Evolutionary conservation across 2,329 filamentous ascomycete species (phyloP).

Genomic region (Colletotrichum sp.): DNA sequence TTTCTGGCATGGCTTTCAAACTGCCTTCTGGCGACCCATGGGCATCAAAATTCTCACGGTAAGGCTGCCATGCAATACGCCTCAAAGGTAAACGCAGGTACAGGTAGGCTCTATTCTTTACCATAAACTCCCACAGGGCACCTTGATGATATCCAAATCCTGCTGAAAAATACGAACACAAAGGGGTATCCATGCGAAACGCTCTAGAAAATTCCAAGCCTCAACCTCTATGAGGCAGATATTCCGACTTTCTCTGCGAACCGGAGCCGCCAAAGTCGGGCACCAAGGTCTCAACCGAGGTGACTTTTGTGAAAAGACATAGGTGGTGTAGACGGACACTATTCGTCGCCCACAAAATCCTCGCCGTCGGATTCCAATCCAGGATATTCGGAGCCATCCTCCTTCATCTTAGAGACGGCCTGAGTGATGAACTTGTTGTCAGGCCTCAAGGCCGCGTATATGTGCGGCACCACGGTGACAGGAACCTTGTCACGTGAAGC

Average conservation of each 20-base stretch:
- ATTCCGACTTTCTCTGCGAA: neutral
- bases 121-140: neutral
- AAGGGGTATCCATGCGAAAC: neutral
- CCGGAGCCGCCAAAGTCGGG: neutral
- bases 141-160: neutral
- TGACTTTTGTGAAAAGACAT: neutral
- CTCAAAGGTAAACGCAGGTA: neutral
- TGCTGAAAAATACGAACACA: neutral
- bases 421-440: conserved; percentile 33
- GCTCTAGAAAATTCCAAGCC: neutral
- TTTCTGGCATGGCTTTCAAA: neutral
- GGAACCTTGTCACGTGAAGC: conserved; percentile 23
- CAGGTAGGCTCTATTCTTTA: neutral
- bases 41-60: neutral
- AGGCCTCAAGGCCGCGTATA: conserved; percentile 40
- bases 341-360: neutral
- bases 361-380: conserved; percentile 10
- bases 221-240: neutral
- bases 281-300: neutral
- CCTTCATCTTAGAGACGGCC: conserved; percentile 20
- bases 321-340: neutral
- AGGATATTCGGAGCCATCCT: neutral
- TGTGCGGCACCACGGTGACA: conserved; percentile 36
- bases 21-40: neutral
- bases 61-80: neutral